Base-by-base conservation (phyloP, 2,329 filamentous ascomycete genomes). In the Alternaria dauci region DNA sequence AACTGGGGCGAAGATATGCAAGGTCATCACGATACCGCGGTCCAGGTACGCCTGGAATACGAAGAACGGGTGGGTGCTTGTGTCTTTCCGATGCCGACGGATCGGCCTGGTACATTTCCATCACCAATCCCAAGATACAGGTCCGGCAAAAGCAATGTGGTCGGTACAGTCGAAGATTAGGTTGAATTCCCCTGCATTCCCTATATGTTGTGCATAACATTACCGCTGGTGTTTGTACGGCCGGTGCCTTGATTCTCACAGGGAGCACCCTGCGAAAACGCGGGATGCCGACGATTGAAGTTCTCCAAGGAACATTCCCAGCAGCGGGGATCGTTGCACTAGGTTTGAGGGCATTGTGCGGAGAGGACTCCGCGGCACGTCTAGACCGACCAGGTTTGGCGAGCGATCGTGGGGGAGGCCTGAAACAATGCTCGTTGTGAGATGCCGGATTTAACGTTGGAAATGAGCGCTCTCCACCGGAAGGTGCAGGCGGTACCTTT, bases 1-100 rank as follows among this genome's bases (percentile, higher is more conserved):
- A 46, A 39, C 32, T 36, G 46, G 48, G 52, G 52, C 44, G 53
- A 60, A 60, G 58, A 48, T 60, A 52, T 47, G 46, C 47, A 20
- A 32, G 7, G 25, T 52, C 20, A 20, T 52, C 20, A 20, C 28
- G 47, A 57, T 48, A 42, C 54, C 53, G 41, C 41, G 56, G 42
- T 38, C 54, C 32, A 34, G 53, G 54, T 42, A 52, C 52, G 34
- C 47, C 30, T 26, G 18, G n/a, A 39, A 46, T 18, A 56, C 48
- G 36, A 9, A 7, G 28, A 32, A 28, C 16, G 11, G 28, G 46
- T 44, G 46, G 34, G 48, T 11, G 14, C 48, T 28, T 25, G 43
- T 36, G 16, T 28, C n/a, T 42, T 32, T 56, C 41, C 41, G 41
- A 46, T 36, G 55, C 18, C 30, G 32, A 48, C 36, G 47, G 34